Conservation (phyloP, 345 rosid species). For the Chamaenerion angustifolium region DNA sequence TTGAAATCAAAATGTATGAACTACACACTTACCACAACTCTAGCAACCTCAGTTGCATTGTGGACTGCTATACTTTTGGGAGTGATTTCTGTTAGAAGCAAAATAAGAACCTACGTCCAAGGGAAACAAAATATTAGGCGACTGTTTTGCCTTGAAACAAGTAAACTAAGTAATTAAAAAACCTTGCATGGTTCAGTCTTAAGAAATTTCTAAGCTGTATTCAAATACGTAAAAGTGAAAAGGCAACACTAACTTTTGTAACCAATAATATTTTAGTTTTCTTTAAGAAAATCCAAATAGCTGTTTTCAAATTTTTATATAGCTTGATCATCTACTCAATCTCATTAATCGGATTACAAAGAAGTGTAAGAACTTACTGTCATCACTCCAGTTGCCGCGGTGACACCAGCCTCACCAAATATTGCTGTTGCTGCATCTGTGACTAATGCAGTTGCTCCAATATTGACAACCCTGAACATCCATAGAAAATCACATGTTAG, state of each 20-base stretch:
- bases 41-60: constrained; percentile 86
- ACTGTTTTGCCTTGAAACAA: not conserved
- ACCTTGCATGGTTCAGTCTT: too few species aligned
- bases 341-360: not conserved
- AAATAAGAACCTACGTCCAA: constrained; percentile 56
- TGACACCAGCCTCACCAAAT: constrained; percentile 99
- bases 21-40: constrained; percentile 66
- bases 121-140: not conserved
- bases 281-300: too few species aligned
- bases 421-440: constrained; percentile 96
- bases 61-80: constrained; percentile 98
- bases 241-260: too few species aligned
- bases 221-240: too few species aligned
- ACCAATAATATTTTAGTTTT: too few species aligned
- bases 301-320: too few species aligned
- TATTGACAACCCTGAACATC: constrained; percentile 68
- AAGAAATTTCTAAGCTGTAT: too few species aligned
- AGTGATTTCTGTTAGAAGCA: constrained; percentile 95
- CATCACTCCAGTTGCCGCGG: constrained; percentile 98
- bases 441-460: constrained; percentile 97
- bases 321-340: too few species aligned
- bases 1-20: constrained; percentile 1
- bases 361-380: constrained; percentile 46
- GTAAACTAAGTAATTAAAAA: not conserved
- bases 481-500: constrained; percentile 24